These are phyloP conservation scores for sunflower (Helianthus annuus) DNA, from an alignment of 129 eudicot genomes.

Conservation along the genomic window DNA sequence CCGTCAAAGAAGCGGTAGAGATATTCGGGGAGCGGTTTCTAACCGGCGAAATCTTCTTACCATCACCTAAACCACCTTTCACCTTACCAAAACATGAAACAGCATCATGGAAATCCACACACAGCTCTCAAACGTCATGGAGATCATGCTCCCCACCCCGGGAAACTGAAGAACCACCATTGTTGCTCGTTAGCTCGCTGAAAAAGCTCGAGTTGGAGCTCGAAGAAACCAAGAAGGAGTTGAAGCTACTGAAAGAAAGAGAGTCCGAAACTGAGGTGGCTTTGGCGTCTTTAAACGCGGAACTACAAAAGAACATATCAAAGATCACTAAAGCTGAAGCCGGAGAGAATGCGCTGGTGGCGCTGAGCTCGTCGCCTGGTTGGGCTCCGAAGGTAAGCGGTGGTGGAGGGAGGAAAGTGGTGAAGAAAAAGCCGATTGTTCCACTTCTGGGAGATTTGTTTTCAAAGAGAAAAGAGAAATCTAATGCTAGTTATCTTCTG, in stretches of 20 bases:
- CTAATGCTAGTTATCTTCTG: conserved; percentile 20
- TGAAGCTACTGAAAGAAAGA: conserved; percentile 64
- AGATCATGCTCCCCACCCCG: conserved; percentile 24
- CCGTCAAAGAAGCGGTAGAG: conserved; percentile 92
- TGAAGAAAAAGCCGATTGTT: conserved; percentile 73
- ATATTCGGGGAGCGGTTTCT: conserved; percentile 73
- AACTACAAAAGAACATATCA: conserved; percentile 81
- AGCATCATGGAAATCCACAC: conserved; percentile 36
- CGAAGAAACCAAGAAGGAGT: conserved; percentile 66
- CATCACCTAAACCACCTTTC: conserved; percentile 43
- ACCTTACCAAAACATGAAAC: conserved; percentile 54
- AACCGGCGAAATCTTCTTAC: conserved; percentile 52
- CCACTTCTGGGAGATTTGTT: conserved; percentile 78
- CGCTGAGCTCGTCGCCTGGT: background rate
- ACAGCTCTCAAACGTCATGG: conserved; percentile 30
- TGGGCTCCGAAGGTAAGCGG: conserved; percentile 25
- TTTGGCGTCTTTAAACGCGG: conserved; percentile 73
- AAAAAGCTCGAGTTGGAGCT: conserved; percentile 67
- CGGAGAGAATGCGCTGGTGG: conserved; percentile 21
- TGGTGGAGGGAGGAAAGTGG: conserved; percentile 31
- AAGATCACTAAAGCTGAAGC: conserved; percentile 67
- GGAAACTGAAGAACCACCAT: conserved; percentile 15
- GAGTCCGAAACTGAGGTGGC: conserved; percentile 75
- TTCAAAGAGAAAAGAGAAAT: conserved; percentile 53
- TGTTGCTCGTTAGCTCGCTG: conserved; percentile 34